Percentiles rank a stretch among this genome's conserved stretches.
phyloP scores from a whole-genome alignment of 257 asterid species.

The Nicotiana tabacum region DNA sequence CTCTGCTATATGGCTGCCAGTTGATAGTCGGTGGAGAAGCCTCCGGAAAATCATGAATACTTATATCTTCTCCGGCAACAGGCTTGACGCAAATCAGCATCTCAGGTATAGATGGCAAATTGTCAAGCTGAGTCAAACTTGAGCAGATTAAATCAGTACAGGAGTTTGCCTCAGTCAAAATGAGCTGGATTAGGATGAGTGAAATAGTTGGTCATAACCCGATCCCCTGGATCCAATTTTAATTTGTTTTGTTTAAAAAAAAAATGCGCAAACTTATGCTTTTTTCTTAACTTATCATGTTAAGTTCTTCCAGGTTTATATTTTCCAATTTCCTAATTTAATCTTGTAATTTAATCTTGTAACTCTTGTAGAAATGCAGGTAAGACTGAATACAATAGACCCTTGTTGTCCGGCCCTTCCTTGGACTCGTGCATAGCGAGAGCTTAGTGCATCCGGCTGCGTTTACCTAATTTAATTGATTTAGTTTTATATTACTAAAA shows the following conservation, averaged over 20 bases:
- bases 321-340: background rate
- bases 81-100: constrained; percentile 64
- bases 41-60: constrained; percentile 25
- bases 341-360: background rate
- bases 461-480: too few relatives aligned
- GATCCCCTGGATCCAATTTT: background rate
- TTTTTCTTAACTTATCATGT: background rate
- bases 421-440: too few relatives aligned
- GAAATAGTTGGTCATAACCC: background rate
- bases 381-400: too few relatives aligned
- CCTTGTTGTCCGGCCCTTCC: too few relatives aligned
- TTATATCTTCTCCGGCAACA: constrained; percentile 49
- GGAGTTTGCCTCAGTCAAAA: too few relatives aligned
- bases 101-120: constrained; percentile 21
- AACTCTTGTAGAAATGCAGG: too few relatives aligned
- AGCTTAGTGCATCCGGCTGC: too few relatives aligned
- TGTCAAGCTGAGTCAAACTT: constrained; percentile 26
- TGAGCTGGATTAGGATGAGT: background rate
- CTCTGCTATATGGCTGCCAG: constrained; percentile 22
- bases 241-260: background rate
- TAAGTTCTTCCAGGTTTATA: background rate
- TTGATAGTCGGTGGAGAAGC: constrained; percentile 16
- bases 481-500: background rate
- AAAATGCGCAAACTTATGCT: background rate
- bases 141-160: background rate